Conservation (phyloP, 1,284 basidiomycete genomes). For the Volvariella surrecta region DNA sequence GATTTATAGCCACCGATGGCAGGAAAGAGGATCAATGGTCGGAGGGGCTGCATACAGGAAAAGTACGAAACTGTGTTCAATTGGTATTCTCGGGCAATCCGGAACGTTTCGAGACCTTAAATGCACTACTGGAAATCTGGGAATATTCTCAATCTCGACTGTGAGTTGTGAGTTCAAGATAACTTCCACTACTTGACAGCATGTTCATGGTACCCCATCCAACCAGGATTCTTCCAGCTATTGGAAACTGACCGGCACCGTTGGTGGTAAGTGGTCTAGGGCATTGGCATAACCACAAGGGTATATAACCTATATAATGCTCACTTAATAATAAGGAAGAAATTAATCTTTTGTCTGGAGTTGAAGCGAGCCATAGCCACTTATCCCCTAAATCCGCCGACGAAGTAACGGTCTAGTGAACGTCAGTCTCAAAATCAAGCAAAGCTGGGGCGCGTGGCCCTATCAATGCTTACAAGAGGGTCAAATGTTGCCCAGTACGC, state of each 20-base stretch:
- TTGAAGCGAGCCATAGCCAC: conserved; percentile 13
- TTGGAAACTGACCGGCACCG: neutral
- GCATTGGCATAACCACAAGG: conserved; percentile 38
- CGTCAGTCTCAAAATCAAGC: conserved; percentile 4
- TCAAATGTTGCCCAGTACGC: conserved; percentile 50
- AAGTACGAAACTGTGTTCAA: conserved; percentile 11
- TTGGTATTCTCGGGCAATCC: neutral
- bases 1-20: conserved; percentile 19
- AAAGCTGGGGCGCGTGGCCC: conserved; percentile 2
- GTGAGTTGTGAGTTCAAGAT: no score
- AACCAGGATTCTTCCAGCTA: conserved; percentile 3
- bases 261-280: conserved; percentile 2
- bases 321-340: conserved; percentile 18
- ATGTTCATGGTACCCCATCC: no score
- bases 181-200: no score
- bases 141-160: no score
- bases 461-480: conserved; percentile 31
- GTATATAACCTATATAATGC: conserved; percentile 53
- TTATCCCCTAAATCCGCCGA: conserved; percentile 59
- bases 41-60: conserved; percentile 24
- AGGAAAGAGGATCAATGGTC: conserved; percentile 39
- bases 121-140: neutral
- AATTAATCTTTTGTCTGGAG: neutral
- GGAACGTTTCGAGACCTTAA: neutral
- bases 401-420: conserved; percentile 53